Evolutionary conservation across 345 rosid species (phyloP).

Genomic region (Toxicodendron radicans): DNA sequence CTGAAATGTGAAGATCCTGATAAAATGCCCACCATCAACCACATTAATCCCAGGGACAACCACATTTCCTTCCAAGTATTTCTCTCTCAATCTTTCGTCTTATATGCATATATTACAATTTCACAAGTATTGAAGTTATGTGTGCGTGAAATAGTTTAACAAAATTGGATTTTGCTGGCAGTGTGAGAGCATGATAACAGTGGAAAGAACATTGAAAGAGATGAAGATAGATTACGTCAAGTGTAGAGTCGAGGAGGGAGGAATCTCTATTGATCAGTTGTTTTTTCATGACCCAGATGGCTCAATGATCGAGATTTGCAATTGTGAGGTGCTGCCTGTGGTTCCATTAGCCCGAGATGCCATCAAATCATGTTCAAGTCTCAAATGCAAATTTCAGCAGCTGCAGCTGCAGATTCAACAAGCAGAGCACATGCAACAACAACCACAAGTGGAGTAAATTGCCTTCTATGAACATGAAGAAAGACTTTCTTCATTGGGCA

Average conservation of each 20-base stretch:
- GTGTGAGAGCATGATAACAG: slow-evolving; percentile 52
- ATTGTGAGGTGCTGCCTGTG: slow-evolving; percentile 55
- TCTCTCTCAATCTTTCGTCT: not conserved
- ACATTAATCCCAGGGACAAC: slow-evolving; percentile 60
- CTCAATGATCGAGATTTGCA: slow-evolving; percentile 61
- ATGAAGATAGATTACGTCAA: slow-evolving; percentile 44
- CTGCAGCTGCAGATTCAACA: not conserved
- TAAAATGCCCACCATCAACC: slow-evolving; percentile 41
- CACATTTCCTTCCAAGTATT: slow-evolving; percentile 84
- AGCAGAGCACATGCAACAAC: too few relatives aligned
- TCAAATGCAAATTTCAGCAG: slow-evolving; percentile 30
- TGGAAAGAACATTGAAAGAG: slow-evolving; percentile 49
- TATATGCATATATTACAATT: not conserved
- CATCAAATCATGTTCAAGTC: slow-evolving; percentile 39
- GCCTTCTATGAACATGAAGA: not conserved
- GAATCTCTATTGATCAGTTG: slow-evolving; percentile 48
- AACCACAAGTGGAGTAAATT: not conserved
- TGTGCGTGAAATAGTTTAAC: too few relatives aligned
- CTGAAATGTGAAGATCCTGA: slow-evolving; percentile 57
- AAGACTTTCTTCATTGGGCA: not conserved
- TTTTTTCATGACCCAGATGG: slow-evolving; percentile 70
- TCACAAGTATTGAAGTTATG: not conserved
- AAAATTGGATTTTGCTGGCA: slow-evolving; percentile 4
- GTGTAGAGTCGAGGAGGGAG: slow-evolving; percentile 42
- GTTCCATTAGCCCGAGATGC: slow-evolving; percentile 36